Evolutionary conservation across 306 rosid species (phyloP).

Genomic region (Trifolium dubium): DNA sequence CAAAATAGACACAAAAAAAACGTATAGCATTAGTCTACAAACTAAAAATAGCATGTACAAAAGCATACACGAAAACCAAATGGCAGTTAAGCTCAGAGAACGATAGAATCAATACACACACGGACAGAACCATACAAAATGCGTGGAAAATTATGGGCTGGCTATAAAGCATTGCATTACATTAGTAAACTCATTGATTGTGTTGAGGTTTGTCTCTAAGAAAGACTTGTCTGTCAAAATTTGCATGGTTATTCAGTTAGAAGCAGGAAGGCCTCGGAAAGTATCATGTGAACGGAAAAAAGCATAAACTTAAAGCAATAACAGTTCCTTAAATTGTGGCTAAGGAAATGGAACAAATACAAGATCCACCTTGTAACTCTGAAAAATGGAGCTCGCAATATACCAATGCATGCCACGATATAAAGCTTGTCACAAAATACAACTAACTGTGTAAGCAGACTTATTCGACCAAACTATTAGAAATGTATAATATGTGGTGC

Average conservation of each 20-base stretch:
- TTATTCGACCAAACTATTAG: constrained; percentile 8
- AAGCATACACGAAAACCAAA: not conserved
- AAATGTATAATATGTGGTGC: not conserved
- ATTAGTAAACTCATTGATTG: constrained; percentile 2
- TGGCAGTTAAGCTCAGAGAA: not conserved
- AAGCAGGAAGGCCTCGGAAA: constrained; percentile 8
- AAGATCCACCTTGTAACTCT: not conserved
- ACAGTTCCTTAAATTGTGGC: not conserved
- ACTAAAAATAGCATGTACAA: constrained; percentile 2
- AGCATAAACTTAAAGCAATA: not conserved
- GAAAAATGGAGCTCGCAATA: constrained; percentile 2
- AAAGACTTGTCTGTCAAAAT: not conserved
- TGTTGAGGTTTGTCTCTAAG: not conserved
- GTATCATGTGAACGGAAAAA: not conserved
- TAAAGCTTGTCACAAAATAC: not conserved
- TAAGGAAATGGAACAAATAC: not conserved
- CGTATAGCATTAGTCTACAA: constrained; percentile 3
- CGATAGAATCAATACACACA: constrained; percentile 20
- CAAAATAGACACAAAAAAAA: not conserved
- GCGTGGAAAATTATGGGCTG: not conserved
- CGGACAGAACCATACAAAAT: not conserved
- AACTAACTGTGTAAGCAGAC: not conserved
- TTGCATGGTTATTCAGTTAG: constrained; percentile 11
- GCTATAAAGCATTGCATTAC: not conserved
- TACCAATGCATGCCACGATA: not conserved